These are phyloP conservation scores for Solanum hybrid DNA, from an alignment of 305 asterid species.

Conservation along the genomic window DNA sequence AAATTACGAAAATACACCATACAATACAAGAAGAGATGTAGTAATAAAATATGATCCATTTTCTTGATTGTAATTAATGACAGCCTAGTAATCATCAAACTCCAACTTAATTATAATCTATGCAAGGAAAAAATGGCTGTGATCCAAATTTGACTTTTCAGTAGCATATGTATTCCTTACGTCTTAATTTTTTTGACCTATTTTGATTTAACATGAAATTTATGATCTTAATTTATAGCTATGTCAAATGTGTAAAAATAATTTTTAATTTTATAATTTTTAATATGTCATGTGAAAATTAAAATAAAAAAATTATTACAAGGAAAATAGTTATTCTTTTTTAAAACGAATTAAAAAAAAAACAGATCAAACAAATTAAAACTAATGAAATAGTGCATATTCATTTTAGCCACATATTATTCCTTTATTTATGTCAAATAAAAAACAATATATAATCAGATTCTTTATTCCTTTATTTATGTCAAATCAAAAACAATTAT, in stretches of 20 bases:
- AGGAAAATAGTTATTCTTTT: background rate
- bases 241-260: background rate
- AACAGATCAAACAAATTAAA: background rate
- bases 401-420: background rate
- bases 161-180: background rate
- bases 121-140: background rate
- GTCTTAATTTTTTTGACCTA: background rate
- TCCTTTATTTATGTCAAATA: background rate
- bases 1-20: no score
- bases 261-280: background rate
- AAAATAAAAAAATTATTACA: background rate
- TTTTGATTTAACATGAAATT: background rate
- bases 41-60: background rate
- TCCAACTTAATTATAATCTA: background rate
- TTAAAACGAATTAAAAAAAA: background rate
- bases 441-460: background rate
- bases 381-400: background rate
- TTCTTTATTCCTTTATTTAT: background rate
- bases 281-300: background rate
- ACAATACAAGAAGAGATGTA: background rate
- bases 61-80: background rate
- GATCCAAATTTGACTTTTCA: background rate
- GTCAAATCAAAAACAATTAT: no score
- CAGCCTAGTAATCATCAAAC: background rate
- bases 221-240: background rate